Conservation (phyloP, 768 basidiomycete species). For the Terana coerulea region DNA sequence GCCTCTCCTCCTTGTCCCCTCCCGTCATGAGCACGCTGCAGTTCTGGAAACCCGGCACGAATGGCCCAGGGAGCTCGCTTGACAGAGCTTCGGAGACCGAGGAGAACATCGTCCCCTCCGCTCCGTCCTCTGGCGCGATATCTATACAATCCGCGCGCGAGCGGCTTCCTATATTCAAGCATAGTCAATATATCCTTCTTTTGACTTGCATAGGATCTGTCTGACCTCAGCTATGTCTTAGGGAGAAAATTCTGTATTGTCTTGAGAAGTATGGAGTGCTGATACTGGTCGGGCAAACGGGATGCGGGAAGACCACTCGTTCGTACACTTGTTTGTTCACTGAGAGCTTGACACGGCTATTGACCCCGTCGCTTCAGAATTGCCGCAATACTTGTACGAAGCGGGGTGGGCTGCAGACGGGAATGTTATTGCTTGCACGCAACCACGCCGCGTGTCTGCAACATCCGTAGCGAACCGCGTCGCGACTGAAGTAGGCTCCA, state of each 20-base stretch:
- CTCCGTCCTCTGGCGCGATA: slow-evolving; percentile 48
- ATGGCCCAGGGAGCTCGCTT: slow-evolving; percentile 80
- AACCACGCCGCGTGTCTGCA: slow-evolving; percentile 90
- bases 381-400: slow-evolving; percentile 93
- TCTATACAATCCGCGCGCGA: slow-evolving; percentile 76
- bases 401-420: slow-evolving; percentile 88
- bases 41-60: slow-evolving; percentile 91
- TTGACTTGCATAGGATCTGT: not conserved
- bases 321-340: slow-evolving; percentile 27
- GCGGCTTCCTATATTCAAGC: slow-evolving; percentile 85
- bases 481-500: slow-evolving; percentile 85
- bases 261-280: slow-evolving; percentile 81
- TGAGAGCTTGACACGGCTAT: not conserved
- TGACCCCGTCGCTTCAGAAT: slow-evolving; percentile 48
- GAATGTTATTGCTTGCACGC: slow-evolving; percentile 87
- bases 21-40: slow-evolving; percentile 47
- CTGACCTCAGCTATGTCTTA: slow-evolving; percentile 26
- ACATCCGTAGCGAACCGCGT: slow-evolving; percentile 92
- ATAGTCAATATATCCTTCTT: slow-evolving; percentile 51
- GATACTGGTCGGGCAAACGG: slow-evolving; percentile 92
- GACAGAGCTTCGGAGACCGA: slow-evolving; percentile 82
- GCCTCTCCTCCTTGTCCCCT: no score
- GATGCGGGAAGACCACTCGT: slow-evolving; percentile 98
- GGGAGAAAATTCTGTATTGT: slow-evolving; percentile 76
- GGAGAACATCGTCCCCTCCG: slow-evolving; percentile 65